phyloP scores from a whole-genome alignment of 202 grass and related monocot species.

The Saccharum hybrid region DNA sequence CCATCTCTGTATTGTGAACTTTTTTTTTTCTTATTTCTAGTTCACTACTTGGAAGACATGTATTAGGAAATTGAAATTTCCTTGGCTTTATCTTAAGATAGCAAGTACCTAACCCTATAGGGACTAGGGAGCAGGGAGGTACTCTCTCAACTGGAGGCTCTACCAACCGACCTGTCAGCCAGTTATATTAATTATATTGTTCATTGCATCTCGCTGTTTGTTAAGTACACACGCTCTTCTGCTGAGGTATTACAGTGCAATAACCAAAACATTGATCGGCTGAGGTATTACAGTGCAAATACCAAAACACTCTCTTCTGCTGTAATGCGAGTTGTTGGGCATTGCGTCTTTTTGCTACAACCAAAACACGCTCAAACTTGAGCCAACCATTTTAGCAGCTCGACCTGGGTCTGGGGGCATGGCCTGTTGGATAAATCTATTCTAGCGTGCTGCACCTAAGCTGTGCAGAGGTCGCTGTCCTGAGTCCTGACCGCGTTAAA shows the following conservation, averaged over 20 bases:
- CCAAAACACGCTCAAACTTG: background rate
- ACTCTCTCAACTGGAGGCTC: background rate
- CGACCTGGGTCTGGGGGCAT: background rate
- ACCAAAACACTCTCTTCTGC: no score
- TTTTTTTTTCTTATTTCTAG: conserved; percentile 3
- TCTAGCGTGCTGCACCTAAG: background rate
- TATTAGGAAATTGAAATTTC: conserved; percentile 11
- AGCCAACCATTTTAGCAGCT: background rate
- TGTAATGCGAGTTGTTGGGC: background rate
- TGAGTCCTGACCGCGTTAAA: background rate
- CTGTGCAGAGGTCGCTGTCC: background rate
- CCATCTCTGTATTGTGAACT: background rate
- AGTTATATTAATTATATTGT: background rate
- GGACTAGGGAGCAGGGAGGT: background rate
- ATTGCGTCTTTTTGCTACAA: background rate
- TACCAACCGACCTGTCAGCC: background rate
- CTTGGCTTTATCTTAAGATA: background rate
- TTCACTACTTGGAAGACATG: background rate
- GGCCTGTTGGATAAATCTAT: background rate
- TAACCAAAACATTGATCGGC: background rate
- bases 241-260: no score
- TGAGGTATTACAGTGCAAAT: background rate
- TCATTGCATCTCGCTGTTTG: background rate
- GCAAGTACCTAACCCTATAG: background rate
- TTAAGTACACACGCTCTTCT: background rate